Evolutionary conservation across 192 early-diverging fungal species (phyloP), one percentile per base, ranked within the genome.

Genomic region (Radiomyces spectabilis): DNA sequence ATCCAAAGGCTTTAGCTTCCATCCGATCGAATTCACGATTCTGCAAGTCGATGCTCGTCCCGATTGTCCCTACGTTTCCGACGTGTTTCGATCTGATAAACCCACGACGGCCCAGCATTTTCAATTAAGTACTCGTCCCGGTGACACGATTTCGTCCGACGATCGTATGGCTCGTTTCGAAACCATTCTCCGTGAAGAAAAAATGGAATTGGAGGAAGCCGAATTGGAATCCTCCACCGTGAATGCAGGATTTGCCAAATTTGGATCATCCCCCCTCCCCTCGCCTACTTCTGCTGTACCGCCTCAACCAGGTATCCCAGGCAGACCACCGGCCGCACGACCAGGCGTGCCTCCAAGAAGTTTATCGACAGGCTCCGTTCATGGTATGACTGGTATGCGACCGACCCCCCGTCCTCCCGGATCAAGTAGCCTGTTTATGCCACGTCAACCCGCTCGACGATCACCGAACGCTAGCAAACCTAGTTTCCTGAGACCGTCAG

Each of bases 11-110:
- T 53, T 61, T 26, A 22, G 50, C n/a, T 61, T 61, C 5, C 59
- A 61, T 41, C 41, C 59, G n/a, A 18, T 25, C 15, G 59, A 61
- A 46, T 21, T 40, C 18, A 53, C 27, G 51, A n/a, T 61, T 16
- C n/a, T 53, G 9, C 41, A 53, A 15, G 24, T 33, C 24, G 19
- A 21, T 4, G 50, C 59, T 16, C 50, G 35, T 12, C 29, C n/a
- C 10, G 30, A 4, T 4, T 29, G 21, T 13, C 22, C 59, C 7
- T 53, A 38, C 37, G 51, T 33, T 13, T 12, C 40, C 24, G 15
- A 13, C 13, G 40, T 8, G 9, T 61, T 38, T 21, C n/a, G 19
- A 0, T 7, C 31, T 9, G 34, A 44, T 8, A 42, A 45, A 5
- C 50, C 59, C n/a, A 53, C 59, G 0, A 33, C 15, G 1, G 33